Percentiles rank a stretch among this genome's conserved stretches.
Conservation (phyloP, 2,329 filamentous ascomycete species). For the Ascomycota sp. region DNA sequence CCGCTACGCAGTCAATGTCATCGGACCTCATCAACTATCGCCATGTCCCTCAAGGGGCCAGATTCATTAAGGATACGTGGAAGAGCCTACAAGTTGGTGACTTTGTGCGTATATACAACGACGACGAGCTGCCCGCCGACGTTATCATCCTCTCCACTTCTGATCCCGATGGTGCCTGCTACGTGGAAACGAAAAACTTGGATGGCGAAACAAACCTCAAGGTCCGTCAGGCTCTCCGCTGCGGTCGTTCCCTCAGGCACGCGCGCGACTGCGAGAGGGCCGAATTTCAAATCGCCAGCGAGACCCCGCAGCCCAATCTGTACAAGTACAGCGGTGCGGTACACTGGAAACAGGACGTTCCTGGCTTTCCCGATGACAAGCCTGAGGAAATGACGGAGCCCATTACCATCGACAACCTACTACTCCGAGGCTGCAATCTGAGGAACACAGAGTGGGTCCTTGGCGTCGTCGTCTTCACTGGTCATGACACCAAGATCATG, state of each 20-base stretch:
- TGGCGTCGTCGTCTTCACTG: slow-evolving; percentile 83
- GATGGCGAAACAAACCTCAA: slow-evolving; percentile 97
- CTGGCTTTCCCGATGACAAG: slow-evolving; percentile 38
- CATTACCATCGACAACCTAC: slow-evolving; percentile 83
- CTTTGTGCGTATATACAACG: slow-evolving; percentile 89
- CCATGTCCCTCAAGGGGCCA: slow-evolving; percentile 44
- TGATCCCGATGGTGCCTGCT: slow-evolving; percentile 83
- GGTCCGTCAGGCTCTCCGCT: slow-evolving; percentile 76
- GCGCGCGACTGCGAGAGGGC: slow-evolving; percentile 82
- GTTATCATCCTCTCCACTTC: slow-evolving; percentile 84
- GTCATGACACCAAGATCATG: slow-evolving; percentile 97
- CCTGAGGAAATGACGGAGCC: slow-evolving; percentile 72
- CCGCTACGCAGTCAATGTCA: slow-evolving; percentile 24
- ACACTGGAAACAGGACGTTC: slow-evolving; percentile 60
- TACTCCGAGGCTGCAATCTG: slow-evolving; percentile 81
- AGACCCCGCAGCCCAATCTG: slow-evolving; percentile 77
- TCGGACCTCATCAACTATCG: slow-evolving; percentile 52
- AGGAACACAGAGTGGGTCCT: slow-evolving; percentile 94
- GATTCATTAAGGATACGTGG: slow-evolving; percentile 87
- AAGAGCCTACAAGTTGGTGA: slow-evolving; percentile 91
- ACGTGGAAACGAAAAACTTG: slow-evolving; percentile 94
- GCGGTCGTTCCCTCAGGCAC: slow-evolving; percentile 63
- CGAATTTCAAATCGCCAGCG: slow-evolving; percentile 76
- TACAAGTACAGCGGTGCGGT: slow-evolving; percentile 89
- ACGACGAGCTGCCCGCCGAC: slow-evolving; percentile 88